Base-by-base conservation (phyloP, 139 green algal species). In the Monoraphidium neglectum region DNA sequence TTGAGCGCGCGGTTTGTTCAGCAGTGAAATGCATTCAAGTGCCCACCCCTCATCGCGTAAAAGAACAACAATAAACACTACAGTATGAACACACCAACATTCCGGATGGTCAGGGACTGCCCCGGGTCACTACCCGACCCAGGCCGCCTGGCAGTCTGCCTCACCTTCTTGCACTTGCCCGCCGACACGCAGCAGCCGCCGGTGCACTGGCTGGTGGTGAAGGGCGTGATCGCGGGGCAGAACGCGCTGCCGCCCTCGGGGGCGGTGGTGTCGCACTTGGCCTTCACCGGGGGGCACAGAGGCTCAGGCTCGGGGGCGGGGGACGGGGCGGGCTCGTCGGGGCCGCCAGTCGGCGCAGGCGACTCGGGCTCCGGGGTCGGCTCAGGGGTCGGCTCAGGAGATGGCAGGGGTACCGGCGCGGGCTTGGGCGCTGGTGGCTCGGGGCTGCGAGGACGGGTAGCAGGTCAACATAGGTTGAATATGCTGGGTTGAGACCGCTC, bases 141-240 rank as follows among this genome's bases (percentile, higher is more conserved):
- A n/a, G n/a, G n/a, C n/a, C n/a, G n/a, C n/a, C n/a, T n/a, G n/a
- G n/a, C n/a, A n/a, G n/a, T n/a, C n/a, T n/a, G n/a, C n/a, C n/a
- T n/a, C n/a, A n/a, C 54, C 21, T 28, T 46, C 36, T 37, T 72
- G 73, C 73, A 79, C 35, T 68, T 73, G 49, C 73, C 73, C 3
- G 33, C 66, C 35, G 24, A 60, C 47, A 73, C 26, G 63, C 73
- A 79, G 73, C 73, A 79, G 16, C 73, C 73, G 8, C 73, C 73
- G 12, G 65, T 38, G 49, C 73, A 79, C 3, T 32, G 32, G 0
- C 47, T 35, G 2, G n/a, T 30, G 24, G 35, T 68, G 49, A 73
- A 73, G 8, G 63, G 49, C 28, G 35, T 66, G 1, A 35, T 30
- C 16, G 57, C 46, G 28, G 67, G 67, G 4, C 67, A 73, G 67